Evolutionary conservation across 148 eudicot genomes (phyloP), one percentile per base, ranked within the genome.

Genomic region (Selenicereus undatus): DNA sequence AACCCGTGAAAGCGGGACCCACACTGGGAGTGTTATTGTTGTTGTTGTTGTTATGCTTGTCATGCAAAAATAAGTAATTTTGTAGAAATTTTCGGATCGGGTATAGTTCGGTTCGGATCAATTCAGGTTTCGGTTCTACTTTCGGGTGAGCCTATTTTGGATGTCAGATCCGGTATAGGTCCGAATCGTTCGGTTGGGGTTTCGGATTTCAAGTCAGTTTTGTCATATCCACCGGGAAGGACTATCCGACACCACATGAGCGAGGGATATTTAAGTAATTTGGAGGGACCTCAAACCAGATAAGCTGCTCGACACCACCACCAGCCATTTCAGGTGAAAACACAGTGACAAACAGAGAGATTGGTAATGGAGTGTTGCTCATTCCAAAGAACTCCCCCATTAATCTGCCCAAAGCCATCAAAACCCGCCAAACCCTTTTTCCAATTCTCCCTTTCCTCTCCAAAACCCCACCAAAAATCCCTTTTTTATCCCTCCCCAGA

Each of bases 331-430:
- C 12, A 29, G 17, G 5, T 45, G 71, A 72, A 11, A 17, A 24
- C 51, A 68, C 56, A 50, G 36, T 32, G 12, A 45, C 52, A 10
- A 36, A 71, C 8, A 70, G 16, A 36, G 8, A 76, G 48, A 42
- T 72, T 22, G 18, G n/a, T 43, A 29, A 84, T 84, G 86, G 83
- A 78, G 75, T 77, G 79, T 56, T 80, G 75, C 79, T 81, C 86
- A 62, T 77, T 73, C 74, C 83, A 76, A 80, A 74, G 78, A 72
- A 29, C 78, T 72, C 81, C 83, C 18, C 54, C 79, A 11, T 27
- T 78, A 36, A 56, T 74, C 68, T 52, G 20, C 84, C 82, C 66
- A 20, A 76, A 78, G 4, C 24, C 65, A 52, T 21, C 82, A 75
- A 24, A 77, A 36, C 81, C 83, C 72, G 72, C 73, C 48, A 86